Evolutionary conservation across 352 stramenopile species (phyloP).

Genomic region (Globisporangium orthogonon): DNA sequence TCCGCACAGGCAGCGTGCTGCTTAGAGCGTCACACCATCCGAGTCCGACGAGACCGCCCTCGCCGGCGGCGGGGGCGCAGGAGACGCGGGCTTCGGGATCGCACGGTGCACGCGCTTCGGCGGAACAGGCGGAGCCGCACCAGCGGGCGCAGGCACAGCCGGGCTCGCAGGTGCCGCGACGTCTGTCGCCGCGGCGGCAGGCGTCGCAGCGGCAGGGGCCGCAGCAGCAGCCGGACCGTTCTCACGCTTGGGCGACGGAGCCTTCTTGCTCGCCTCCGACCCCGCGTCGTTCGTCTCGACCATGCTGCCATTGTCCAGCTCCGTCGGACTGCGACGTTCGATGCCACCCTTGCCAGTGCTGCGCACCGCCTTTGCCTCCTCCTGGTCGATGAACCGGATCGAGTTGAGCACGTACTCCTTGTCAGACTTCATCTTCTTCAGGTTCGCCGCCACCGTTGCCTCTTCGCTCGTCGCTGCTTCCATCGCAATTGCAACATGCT

Average conservation of each 20-base stretch:
- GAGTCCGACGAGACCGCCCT: neutral
- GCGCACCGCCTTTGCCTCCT: conserved; percentile 85
- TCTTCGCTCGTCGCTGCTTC: conserved; percentile 56
- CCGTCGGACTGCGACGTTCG: conserved; percentile 10
- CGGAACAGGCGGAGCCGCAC: conserved; percentile 5
- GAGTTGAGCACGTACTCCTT: conserved; percentile 89
- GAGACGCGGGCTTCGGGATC: conserved; percentile 15
- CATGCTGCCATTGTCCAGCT: conserved; percentile 55
- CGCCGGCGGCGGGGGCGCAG: conserved; percentile 6
- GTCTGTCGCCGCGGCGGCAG: neutral
- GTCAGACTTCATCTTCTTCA: conserved; percentile 85
- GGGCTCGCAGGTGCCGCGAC: conserved; percentile 10
- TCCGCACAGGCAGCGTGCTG: neutral
- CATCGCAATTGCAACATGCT: conserved; percentile 48
- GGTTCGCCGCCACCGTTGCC: conserved; percentile 44
- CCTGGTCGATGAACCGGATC: conserved; percentile 86
- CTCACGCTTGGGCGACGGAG: conserved; percentile 25
- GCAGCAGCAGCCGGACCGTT: neutral
- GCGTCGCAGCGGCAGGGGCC: conserved; percentile 5
- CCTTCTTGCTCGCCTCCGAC: conserved; percentile 4
- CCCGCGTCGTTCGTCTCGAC: conserved; percentile 25
- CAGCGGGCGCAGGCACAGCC: neutral
- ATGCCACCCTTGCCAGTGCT: conserved; percentile 61
- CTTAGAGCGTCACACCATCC: neutral
- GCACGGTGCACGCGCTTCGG: conserved; percentile 15